Conservation (phyloP, 2,329 filamentous ascomycete species). For the Colletotrichum sp. region DNA sequence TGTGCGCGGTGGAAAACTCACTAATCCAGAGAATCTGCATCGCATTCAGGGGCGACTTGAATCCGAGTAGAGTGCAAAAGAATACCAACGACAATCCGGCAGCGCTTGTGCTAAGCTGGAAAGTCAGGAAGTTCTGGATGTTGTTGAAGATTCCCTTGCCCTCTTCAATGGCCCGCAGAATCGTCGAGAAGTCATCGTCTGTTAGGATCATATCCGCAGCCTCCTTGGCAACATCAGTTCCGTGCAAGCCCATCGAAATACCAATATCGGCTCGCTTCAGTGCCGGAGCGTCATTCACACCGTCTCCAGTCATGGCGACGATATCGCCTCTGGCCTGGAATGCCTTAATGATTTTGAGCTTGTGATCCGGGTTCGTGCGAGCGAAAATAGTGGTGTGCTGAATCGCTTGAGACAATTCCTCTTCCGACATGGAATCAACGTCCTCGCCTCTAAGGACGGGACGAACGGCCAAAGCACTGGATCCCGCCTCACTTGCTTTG, state of each 20-base stretch:
- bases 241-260: conserved; percentile 93
- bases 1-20: conserved; percentile 53
- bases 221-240: conserved; percentile 97
- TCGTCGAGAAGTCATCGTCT: conserved; percentile 89
- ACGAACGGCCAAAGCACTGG: conserved; percentile 64
- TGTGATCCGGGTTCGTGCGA: conserved; percentile 95
- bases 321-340: conserved; percentile 93
- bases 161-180: conserved; percentile 94
- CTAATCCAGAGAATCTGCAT: conserved; percentile 99
- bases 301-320: conserved; percentile 98
- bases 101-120: conserved; percentile 96
- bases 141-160: conserved; percentile 99
- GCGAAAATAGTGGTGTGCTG: conserved; percentile 93
- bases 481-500: conserved; percentile 53
- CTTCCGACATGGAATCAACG: conserved; percentile 88
- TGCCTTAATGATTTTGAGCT: conserved; percentile 93
- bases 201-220: conserved; percentile 93
- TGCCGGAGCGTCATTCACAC: conserved; percentile 96
- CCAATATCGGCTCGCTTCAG: conserved; percentile 98
- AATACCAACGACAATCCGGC: conserved; percentile 91
- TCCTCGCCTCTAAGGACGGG: conserved; percentile 88
- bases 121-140: conserved; percentile 98
- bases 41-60: conserved; percentile 94
- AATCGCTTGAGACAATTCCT: conserved; percentile 84
- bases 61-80: conserved; percentile 89